phyloP scores from a whole-genome alignment of 225 moss, liverwort and hornwort genomes.

The Ulota crispa region DNA sequence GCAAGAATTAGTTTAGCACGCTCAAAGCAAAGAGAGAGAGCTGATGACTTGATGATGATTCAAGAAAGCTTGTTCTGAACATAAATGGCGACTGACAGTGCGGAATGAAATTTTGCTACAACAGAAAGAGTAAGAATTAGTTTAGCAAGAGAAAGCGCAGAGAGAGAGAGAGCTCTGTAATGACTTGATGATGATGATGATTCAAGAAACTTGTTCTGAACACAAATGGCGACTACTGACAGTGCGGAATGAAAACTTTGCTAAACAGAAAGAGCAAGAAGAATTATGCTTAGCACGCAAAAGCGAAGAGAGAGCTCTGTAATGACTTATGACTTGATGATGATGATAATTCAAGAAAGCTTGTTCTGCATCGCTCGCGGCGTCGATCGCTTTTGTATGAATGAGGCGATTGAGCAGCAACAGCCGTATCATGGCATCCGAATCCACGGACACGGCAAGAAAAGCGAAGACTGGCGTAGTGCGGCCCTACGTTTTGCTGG shows the following conservation, averaged over 20 bases:
- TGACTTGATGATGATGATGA: background rate
- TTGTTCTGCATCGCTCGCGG: background rate
- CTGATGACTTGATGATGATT: background rate
- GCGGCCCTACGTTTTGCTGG: background rate
- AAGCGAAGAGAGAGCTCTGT: background rate
- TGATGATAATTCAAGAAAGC: background rate
- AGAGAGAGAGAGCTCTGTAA: background rate
- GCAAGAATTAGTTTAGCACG: background rate
- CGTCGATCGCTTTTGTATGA: conserved; percentile 15
- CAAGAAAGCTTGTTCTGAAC: too few species aligned
- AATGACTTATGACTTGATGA: background rate
- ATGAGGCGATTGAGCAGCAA: background rate
- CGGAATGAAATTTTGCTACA: background rate
- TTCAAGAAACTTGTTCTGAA: too few species aligned
- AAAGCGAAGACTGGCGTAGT: conserved; percentile 17
- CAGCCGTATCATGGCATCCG: conserved; percentile 23
- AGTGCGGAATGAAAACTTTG: background rate
- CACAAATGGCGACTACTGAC: background rate
- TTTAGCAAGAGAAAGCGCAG: too few species aligned
- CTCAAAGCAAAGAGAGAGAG: background rate
- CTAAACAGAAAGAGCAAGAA: background rate
- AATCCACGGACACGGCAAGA: conserved; percentile 38
- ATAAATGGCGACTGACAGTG: background rate
- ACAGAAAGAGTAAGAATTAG: background rate
- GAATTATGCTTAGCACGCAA: too few species aligned